Conservation (phyloP, 1,284 basidiomycete species). For the Afroboletus lepidellus region DNA sequence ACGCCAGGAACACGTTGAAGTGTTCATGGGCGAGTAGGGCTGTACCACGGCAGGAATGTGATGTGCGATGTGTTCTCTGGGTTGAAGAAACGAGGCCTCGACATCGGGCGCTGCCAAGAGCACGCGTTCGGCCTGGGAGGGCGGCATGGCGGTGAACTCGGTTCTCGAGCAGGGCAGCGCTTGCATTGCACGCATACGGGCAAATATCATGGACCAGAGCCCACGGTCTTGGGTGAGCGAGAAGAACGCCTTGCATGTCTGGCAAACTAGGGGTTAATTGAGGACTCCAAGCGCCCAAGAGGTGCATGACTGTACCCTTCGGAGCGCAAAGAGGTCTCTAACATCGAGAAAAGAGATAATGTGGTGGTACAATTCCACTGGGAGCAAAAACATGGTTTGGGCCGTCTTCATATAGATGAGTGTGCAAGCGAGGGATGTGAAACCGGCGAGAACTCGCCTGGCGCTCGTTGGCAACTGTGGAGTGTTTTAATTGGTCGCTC, state of each 20-base stretch:
- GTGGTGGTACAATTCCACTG: conserved; percentile 17
- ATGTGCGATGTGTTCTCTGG: background rate
- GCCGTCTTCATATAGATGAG: background rate
- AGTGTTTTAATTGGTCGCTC: too few relatives aligned
- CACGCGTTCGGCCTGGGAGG: conserved; percentile 5
- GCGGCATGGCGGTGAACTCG: conserved; percentile 13
- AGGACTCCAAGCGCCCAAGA: background rate
- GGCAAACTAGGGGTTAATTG: background rate
- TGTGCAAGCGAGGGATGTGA: background rate
- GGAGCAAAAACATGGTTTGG: background rate
- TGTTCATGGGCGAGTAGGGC: background rate
- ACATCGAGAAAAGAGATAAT: conserved; percentile 19
- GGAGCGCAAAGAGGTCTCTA: conserved; percentile 17
- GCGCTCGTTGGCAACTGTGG: too few relatives aligned
- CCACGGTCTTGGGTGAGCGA: conserved; percentile 12
- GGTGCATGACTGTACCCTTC: conserved; percentile 8
- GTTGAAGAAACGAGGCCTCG: conserved; percentile 18
- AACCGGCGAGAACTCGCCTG: too few relatives aligned
- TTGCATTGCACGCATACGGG: conserved; percentile 11
- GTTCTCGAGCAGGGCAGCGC: conserved; percentile 18
- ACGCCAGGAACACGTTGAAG: conserved; percentile 7
- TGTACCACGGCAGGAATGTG: conserved; percentile 2
- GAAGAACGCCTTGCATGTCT: conserved; percentile 21
- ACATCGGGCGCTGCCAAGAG: conserved; percentile 13
- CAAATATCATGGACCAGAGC: conserved; percentile 15